Conservation (phyloP, 176 grass and related monocot genomes). For the Avena sativa region DNA sequence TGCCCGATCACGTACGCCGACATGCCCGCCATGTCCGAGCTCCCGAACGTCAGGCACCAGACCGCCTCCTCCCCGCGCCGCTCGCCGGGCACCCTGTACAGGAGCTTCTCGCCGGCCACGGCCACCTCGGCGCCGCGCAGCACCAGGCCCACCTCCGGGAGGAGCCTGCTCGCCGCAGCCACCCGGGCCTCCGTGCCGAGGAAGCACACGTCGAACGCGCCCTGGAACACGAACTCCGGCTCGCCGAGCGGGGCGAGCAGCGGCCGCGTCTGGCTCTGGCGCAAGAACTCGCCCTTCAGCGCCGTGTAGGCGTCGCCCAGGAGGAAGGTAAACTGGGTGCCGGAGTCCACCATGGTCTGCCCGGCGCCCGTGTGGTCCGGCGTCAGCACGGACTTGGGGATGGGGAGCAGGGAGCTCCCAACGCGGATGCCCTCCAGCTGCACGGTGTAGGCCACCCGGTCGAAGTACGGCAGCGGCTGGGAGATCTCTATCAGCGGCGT, state of each 20-base stretch:
- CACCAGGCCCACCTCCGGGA: slow-evolving; percentile 62
- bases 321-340: slow-evolving; percentile 90
- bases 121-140: slow-evolving; percentile 63
- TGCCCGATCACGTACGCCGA: slow-evolving; percentile 82
- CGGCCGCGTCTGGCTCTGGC: slow-evolving; percentile 52
- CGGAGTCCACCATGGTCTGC: slow-evolving; percentile 88
- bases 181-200: slow-evolving; percentile 36
- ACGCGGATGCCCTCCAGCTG: slow-evolving; percentile 85
- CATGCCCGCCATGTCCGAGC: slow-evolving; percentile 70
- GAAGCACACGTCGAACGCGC: slow-evolving; percentile 87
- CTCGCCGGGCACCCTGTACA: slow-evolving; percentile 72
- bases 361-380: slow-evolving; percentile 91
- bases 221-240: slow-evolving; percentile 78
- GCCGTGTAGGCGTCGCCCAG: slow-evolving; percentile 68
- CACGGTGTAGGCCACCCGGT: slow-evolving; percentile 79
- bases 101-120: slow-evolving; percentile 61
- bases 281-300: slow-evolving; percentile 67
- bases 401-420: slow-evolving; percentile 54
- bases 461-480: slow-evolving; percentile 81
- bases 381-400: slow-evolving; percentile 70
- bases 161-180: not conserved
- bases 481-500: slow-evolving; percentile 73
- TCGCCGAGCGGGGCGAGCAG: slow-evolving; percentile 58
- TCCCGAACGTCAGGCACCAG: slow-evolving; percentile 91
- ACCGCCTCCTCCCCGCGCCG: slow-evolving; percentile 61